Evolutionary conservation across 2,329 filamentous ascomycete genomes (phyloP).

Genomic region (Neospermospora avenae): DNA sequence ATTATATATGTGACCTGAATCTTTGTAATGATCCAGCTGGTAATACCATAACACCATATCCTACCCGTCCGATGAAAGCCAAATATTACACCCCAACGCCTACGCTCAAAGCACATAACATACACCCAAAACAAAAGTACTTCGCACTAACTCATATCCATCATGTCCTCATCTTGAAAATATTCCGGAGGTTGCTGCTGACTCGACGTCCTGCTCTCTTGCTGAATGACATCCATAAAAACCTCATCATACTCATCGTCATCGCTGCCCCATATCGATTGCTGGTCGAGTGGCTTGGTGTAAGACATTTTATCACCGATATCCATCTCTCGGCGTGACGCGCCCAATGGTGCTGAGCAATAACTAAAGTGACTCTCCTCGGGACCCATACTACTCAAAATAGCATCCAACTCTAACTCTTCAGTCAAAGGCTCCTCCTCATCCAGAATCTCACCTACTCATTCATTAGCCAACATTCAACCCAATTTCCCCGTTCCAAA

Average conservation of each 20-base stretch:
- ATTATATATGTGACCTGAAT: slow-evolving; percentile 1
- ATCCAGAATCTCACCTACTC: slow-evolving; percentile 41
- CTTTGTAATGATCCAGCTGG: slow-evolving; percentile 5
- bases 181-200: slow-evolving; percentile 25
- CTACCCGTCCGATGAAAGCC: slow-evolving; percentile 4
- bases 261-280: slow-evolving; percentile 39
- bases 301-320: not conserved
- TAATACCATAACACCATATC: slow-evolving; percentile 16
- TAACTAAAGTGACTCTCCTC: slow-evolving; percentile 8
- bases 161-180: slow-evolving; percentile 33
- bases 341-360: not conserved
- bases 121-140: slow-evolving; percentile 1
- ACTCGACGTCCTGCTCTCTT: slow-evolving; percentile 36
- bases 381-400: slow-evolving; percentile 40
- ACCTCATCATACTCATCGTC: slow-evolving; percentile 60
- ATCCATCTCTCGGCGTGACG: slow-evolving; percentile 3
- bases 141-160: slow-evolving; percentile 28
- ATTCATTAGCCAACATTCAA: not conserved
- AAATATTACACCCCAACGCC: slow-evolving; percentile 24
- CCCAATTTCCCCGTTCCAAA: not conserved
- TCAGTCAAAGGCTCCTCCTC: slow-evolving; percentile 51
- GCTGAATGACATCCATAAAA: slow-evolving; percentile 63
- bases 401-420: slow-evolving; percentile 54
- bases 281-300: slow-evolving; percentile 5
- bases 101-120: slow-evolving; percentile 21